Conservation (phyloP, 2,329 filamentous ascomycete species). For the Botrytis elliptica region DNA sequence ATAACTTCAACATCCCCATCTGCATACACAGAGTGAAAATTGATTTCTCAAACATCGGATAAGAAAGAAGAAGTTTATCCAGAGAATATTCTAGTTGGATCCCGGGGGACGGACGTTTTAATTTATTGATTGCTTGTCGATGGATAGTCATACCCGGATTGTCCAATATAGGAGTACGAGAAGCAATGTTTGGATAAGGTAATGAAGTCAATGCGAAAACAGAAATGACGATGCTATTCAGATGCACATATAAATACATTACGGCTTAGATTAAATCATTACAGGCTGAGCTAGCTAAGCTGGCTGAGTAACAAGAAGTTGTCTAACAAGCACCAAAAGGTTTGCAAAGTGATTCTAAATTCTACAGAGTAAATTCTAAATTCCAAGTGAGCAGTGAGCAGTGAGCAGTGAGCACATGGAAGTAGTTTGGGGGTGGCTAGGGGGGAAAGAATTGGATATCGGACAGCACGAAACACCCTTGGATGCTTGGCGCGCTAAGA, state of each 20-base stretch:
- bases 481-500: neutral
- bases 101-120: conserved; percentile 1
- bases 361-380: too few relatives aligned
- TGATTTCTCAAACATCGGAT: neutral
- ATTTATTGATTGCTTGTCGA: conserved; percentile 3
- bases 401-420: neutral
- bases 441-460: neutral
- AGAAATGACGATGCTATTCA: conserved; percentile 1
- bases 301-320: neutral
- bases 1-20: neutral
- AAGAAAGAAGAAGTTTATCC: neutral
- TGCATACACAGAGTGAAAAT: neutral
- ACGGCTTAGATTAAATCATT: neutral
- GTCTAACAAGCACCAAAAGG: neutral
- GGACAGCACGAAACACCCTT: conserved; percentile 3
- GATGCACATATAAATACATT: conserved; percentile 1
- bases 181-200: neutral
- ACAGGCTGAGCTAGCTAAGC: neutral
- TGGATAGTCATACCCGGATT: neutral
- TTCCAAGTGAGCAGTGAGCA: neutral
- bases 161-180: neutral
- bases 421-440: neutral
- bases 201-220: conserved; percentile 6
- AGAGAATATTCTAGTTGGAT: conserved; percentile 4
- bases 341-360: neutral